Evolutionary conservation across 1,139 yeast species (phyloP), one percentile per base, ranked within the genome.

Genomic region (Candida sojae): DNA sequence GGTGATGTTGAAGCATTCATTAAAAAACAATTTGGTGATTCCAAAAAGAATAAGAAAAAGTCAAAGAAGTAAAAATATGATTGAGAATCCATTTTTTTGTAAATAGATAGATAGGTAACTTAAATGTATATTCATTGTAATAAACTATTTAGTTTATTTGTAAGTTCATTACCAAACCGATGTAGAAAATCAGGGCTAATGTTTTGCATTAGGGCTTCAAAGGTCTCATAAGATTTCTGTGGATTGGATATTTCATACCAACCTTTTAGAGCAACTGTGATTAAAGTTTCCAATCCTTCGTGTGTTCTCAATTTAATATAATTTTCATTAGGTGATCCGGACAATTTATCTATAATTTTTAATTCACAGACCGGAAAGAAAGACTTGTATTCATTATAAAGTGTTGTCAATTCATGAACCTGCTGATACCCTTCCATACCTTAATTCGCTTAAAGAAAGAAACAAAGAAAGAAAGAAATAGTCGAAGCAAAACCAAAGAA

Each of bases 1-100:
- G 88, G 86, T 52, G 93, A 87, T 62, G 72, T 86, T 52, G 93
- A 86, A 59, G 70, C 21, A 4, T 41, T 41, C 23, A 13, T 41
- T 11, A 71, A 69, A 43, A 57, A 57, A 48, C 52, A 57, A 53
- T 49, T 50, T 35, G 42, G 39, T 21, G 44, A 39, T 2, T 47
- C 45, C 39, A 49, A 42, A 43, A 50, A 36, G 39, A 36, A 36
- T 11, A 25, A 36, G 39, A 52, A 49, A 32, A 30, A 29, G 29
- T 26, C 29, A 6, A 26, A 26, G 29, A 33, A n/a, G 30, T 9
- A 26, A 17, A 17, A 17, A 17, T 17, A 17, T 17, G 21, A 17
- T 17, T 17, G 6, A 13, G 6, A 28, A 34, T 17, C 7, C 10
- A 21, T 29, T 30, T 28, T 42, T 25, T 32, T 38, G 42, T 31